Evolutionary conservation across 2,329 filamentous ascomycete species (phyloP), one percentile per base, ranked within the genome.

Genomic region (Talaromyces sp.): DNA sequence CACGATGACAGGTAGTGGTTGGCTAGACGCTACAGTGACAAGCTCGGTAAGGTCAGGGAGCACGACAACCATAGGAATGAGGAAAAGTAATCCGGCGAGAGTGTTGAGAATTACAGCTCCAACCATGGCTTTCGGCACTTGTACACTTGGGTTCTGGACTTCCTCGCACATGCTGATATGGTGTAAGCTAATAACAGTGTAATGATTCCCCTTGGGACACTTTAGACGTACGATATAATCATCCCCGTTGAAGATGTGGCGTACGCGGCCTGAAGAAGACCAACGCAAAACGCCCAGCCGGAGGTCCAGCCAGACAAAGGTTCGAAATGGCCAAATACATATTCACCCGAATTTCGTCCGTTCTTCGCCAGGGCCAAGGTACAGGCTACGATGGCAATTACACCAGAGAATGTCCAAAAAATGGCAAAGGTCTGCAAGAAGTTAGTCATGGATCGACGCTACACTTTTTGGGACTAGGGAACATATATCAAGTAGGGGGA

Each of bases 171-270:
- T 91, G 65, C 85, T 88, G 40, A 66, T 67, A 5, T 64, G 63
- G 42, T 63, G 58, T 59, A 62, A 54, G 60, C 68, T 57, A 67
- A 63, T 54, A 30, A 53, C 16, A 31, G 1, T 16, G 27, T 2
- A 23, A 31, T n/a, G 7, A 47, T 9, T 53, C 57, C 61, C 44
- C 63, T 59, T 56, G 57, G 62, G 31, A 64, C 56, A 12, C 1
- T 12, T 31, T 30, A 23, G 50, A 81, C 85, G 81, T 77, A 88
- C 86, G 86, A 89, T 72, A 91, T 88, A 63, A 92, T 88, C 89
- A 92, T 92, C 75, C 89, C 89, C 0, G 88, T 91, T 16, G 88
- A 89, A 4, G 88, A 91, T 14, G 88, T 90, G 53, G 87, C 88
- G 69, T 91, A 91, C 64, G 86, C 89, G 56, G 87, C 88, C 68